Evolutionary conservation across 2,329 filamentous ascomycete genomes (phyloP).

Genomic region (Chrysosporium keratinophilum): DNA sequence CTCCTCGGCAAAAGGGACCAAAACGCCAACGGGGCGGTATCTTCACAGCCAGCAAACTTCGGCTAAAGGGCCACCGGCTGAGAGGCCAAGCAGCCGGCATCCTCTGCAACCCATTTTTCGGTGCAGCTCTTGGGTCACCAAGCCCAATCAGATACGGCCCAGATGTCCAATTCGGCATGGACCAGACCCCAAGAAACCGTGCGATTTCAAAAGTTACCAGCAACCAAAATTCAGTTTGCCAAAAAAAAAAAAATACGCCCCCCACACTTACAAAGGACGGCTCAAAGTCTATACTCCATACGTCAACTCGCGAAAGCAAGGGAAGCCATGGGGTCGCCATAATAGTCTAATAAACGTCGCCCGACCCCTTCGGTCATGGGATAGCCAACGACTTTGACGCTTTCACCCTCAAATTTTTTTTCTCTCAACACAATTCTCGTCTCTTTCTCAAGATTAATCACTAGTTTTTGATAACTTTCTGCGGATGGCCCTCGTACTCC

Average conservation of each 20-base stretch:
- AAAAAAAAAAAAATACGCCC: slow-evolving; percentile 1
- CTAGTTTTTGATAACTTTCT: background rate
- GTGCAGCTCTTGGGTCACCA: background rate
- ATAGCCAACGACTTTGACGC: background rate
- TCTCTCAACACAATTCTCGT: background rate
- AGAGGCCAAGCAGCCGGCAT: background rate
- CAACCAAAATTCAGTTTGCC: slow-evolving; percentile 3
- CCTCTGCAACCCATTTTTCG: slow-evolving; percentile 5
- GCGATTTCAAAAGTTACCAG: slow-evolving; percentile 7
- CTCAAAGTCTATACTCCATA: background rate
- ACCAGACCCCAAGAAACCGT: background rate
- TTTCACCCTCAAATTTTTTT: background rate
- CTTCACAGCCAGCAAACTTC: slow-evolving; percentile 1
- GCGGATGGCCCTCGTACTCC: background rate
- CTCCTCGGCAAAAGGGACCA: slow-evolving; percentile 1
- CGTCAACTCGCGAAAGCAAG: background rate
- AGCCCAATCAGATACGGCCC: slow-evolving; percentile 1
- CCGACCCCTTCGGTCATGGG: background rate
- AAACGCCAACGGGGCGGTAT: background rate
- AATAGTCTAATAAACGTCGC: slow-evolving; percentile 2
- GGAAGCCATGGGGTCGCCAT: background rate
- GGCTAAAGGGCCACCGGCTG: background rate
- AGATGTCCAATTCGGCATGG: background rate
- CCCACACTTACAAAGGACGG: slow-evolving; percentile 1
- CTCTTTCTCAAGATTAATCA: background rate